Base-by-base conservation (phyloP, 257 asterid species). In the Fraxinus americana region DNA sequence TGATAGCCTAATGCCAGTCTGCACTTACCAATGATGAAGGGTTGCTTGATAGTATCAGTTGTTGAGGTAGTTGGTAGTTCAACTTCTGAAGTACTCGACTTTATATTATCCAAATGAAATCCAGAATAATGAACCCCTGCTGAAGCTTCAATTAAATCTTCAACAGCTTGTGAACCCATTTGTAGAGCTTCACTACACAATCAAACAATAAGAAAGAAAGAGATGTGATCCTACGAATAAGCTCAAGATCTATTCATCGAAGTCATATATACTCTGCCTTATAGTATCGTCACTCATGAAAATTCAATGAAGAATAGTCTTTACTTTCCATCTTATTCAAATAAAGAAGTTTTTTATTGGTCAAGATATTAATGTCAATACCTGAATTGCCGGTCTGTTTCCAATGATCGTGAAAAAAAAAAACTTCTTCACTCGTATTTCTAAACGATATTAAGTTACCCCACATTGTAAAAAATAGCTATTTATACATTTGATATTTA, bases 41-140 rank as follows among this genome's bases (percentile, higher is more conserved):
- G 99, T 73, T 92, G 97, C 85, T 80, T 96, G 85, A 88, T 73
- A 82, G 89, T 88, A 66, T 88, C 92, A 6, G 88, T 71, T 13
- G 87, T 59, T 63, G 96, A 87, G 59, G 90, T 83, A 38, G 96
- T 85, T 73, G 90, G 86, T 71, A 82, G 94, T 70, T 88, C 93
- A 68, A 85, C 75, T 68, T 34, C 89, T 41, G 84, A 70, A 79
- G 79, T 45, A 82, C 65, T 79, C 50, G 86, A 75, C 71, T 79
- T 77, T 38, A 83, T 74, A 67, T 75, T 87, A 76, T 86, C 86
- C 84, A 96, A 79, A 87, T 87, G 99, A 86, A 96, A 91, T 70
- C 99, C 98, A 45, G 99, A 90, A 82, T 87, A 92, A 89, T 93
- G 99, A 85, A 84, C 98, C 67, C 97, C 97, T 19, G 97, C 91